These are phyloP conservation scores for Trichosporon coremiiforme DNA, from an alignment of 1,284 basidiomycete species.

Conservation along the genomic window DNA sequence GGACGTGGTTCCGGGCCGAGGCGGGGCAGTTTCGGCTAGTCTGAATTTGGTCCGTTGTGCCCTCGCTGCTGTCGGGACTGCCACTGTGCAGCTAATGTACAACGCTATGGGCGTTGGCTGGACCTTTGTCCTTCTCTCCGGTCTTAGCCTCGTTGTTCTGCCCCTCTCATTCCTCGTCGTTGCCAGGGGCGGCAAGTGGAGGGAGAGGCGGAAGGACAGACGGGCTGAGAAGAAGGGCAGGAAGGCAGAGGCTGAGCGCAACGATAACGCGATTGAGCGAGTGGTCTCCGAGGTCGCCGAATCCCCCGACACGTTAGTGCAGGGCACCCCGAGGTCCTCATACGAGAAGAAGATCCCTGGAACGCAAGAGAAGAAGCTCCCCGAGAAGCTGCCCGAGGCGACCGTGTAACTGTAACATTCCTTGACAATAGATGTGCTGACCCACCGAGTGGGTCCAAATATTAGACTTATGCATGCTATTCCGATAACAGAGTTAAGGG, in stretches of 20 bases:
- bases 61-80: conserved; percentile 51
- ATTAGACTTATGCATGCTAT: conserved; percentile 4
- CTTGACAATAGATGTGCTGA: background rate
- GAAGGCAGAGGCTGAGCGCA: background rate
- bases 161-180: conserved; percentile 17
- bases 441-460: background rate
- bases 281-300: conserved; percentile 5
- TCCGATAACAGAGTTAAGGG: background rate
- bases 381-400: conserved; percentile 5
- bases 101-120: conserved; percentile 49
- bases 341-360: conserved; percentile 2
- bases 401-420: background rate
- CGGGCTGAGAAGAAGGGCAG: background rate
- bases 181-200: conserved; percentile 15
- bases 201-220: background rate
- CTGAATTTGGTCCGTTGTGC: conserved; percentile 55
- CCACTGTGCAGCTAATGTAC: conserved; percentile 48
- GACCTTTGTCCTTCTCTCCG: conserved; percentile 52
- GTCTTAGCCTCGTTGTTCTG: conserved; percentile 35
- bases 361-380: background rate
- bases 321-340: background rate
- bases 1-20: conserved; percentile 50
- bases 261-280: background rate
- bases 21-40: conserved; percentile 53
- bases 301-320: conserved; percentile 8